These are phyloP conservation scores for Rhinocladiella mackenziei DNA, from an alignment of 2,329 filamentous ascomycete species.

Conservation along the genomic window DNA sequence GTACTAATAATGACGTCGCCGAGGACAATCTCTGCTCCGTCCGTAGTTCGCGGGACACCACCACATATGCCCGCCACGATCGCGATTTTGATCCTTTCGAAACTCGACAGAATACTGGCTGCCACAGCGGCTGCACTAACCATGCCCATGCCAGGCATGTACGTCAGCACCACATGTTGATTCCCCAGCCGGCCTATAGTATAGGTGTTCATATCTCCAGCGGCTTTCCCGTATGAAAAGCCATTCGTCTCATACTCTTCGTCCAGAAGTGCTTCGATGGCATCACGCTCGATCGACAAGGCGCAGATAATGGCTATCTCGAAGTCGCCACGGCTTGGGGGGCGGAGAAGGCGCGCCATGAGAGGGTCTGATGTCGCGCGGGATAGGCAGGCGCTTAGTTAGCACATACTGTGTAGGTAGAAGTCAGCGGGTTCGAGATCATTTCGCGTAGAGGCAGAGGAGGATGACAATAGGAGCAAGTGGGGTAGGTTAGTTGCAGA, in stretches of 20 bases:
- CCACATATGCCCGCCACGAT: constrained; percentile 43
- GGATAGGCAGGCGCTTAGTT: too few relatives aligned
- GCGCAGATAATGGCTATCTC: constrained; percentile 34
- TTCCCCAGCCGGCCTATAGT: constrained; percentile 18
- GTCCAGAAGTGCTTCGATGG: constrained; percentile 29
- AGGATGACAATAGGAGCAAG: too few relatives aligned
- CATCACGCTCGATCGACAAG: constrained; percentile 32
- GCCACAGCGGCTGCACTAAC: constrained; percentile 25
- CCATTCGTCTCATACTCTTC: constrained; percentile 27
- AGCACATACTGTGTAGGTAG: too few relatives aligned
- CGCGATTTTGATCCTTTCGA: constrained; percentile 27
- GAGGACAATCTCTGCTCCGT: constrained; percentile 2
- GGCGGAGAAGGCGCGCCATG: background rate
- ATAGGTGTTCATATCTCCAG: constrained; percentile 23
- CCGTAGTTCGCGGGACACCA: constrained; percentile 32
- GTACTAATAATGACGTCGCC: constrained; percentile 10
- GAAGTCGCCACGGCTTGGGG: constrained; percentile 20
- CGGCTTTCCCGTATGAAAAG: constrained; percentile 23
- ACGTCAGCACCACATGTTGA: constrained; percentile 25
- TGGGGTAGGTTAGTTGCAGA: too few relatives aligned
- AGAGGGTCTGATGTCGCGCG: too few relatives aligned
- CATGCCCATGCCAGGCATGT: constrained; percentile 24
- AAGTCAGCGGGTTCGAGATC: too few relatives aligned
- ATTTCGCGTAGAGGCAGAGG: too few relatives aligned
- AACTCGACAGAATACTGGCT: constrained; percentile 5